Conservation (phyloP, 345 rosid genomes). For the Populus tremula region DNA sequence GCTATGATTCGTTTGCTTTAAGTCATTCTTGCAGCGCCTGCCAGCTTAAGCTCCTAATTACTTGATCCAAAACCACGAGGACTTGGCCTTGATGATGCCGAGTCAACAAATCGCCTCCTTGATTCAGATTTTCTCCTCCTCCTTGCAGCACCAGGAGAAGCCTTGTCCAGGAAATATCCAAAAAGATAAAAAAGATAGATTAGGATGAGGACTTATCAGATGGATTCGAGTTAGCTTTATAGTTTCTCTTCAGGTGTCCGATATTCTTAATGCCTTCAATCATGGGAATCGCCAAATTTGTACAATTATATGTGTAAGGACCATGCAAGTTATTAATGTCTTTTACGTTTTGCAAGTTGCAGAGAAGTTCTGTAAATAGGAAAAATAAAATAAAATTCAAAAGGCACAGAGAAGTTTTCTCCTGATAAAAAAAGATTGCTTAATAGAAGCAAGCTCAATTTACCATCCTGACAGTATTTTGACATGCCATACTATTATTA, state of each 20-base stretch:
- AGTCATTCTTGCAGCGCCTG: background rate
- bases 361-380: background rate
- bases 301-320: background rate
- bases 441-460: background rate
- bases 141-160: conserved; percentile 87
- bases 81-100: conserved; percentile 51
- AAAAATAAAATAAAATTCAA: background rate
- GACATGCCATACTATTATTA: background rate
- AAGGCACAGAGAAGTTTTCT: background rate
- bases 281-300: background rate
- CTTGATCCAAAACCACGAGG: conserved; percentile 82
- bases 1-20: background rate
- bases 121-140: conserved; percentile 69
- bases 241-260: background rate
- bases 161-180: conserved; percentile 36
- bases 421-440: background rate
- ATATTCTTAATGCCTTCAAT: background rate
- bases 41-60: conserved; percentile 33
- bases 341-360: background rate
- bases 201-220: background rate
- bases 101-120: conserved; percentile 60
- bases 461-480: background rate
- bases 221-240: background rate
- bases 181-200: background rate
- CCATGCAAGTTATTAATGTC: background rate